Evolutionary conservation across 2,329 filamentous ascomycete species (phyloP), one percentile per base, ranked within the genome.

Genomic region (Pseudogymnoascus sp.): DNA sequence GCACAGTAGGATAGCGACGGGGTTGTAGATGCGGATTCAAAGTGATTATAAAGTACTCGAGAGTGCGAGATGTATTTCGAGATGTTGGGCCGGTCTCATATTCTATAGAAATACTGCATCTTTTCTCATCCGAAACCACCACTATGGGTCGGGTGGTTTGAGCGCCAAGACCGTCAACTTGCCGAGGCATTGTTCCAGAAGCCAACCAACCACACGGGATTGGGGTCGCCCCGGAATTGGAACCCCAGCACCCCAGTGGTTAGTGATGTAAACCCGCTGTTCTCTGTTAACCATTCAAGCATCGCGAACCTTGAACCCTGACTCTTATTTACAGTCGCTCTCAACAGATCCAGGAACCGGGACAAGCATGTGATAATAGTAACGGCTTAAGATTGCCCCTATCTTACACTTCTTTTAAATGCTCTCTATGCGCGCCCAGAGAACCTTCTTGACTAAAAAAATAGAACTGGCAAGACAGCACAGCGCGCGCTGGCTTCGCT

Each of bases 361-460:
- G 51, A 34, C 51, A 34, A 18, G 51, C 51, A 57, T 57, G 51
- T 57, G 51, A 57, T 57, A 57, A 57, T 57, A 34, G 29, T 18
- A 57, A 57, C n/a, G 26, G 51, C 26, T 57, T 34, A 57, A 57
- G 51, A 57, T 57, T 57, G 34, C 51, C n/a, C 16, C 51, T 57
- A 57, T 57, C 51, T 57, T 57, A 57, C 51, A 57, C 51, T 29
- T 29, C 42, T 54, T 14, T 34, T 57, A 57, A 34, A 57, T 57
- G 51, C 51, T 57, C 26, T 34, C 51, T 34, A 57, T 57, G 29
- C 51, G 29, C 51, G 29, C 51, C 29, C 51, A 57, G 51, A 34
- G 51, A 57, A 57, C 51, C 14, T 29, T 57, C 16, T 54, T 12
- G n/a, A 54, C 51, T 18, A n/a, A 57, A 57, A 54, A 54, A 57